phyloP scores from a whole-genome alignment of 2,329 filamentous ascomycete genomes.

The Neopestalotiopsis sp. region DNA sequence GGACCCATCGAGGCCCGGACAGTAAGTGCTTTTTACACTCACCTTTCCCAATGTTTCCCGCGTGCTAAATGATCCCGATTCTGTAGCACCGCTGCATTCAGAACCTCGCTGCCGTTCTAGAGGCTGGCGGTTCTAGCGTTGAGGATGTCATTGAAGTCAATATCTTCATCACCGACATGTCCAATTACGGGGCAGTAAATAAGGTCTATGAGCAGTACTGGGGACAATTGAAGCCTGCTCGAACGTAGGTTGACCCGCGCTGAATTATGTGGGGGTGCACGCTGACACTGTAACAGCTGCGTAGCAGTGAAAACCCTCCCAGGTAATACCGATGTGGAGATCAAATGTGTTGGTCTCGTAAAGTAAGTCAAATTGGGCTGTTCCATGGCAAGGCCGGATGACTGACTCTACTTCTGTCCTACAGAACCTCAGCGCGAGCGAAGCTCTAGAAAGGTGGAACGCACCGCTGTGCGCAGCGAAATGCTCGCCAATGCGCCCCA shows the following conservation, averaged over 20 bases:
- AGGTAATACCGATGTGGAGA: neutral
- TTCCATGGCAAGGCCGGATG: neutral
- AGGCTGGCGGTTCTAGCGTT: constrained; percentile 79
- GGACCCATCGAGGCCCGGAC: constrained; percentile 72
- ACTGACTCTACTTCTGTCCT: neutral
- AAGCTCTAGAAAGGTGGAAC: neutral
- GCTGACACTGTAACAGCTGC: neutral
- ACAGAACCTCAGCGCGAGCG: neutral
- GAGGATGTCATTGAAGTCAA: constrained; percentile 87
- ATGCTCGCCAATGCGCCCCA: neutral
- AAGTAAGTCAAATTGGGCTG: neutral
- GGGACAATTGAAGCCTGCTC: neutral
- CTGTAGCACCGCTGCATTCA: constrained; percentile 55
- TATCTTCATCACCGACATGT: constrained; percentile 92
- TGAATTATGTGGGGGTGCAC: neutral
- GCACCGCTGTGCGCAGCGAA: neutral
- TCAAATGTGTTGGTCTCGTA: neutral
- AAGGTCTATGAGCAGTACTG: constrained; percentile 42
- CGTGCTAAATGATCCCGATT: neutral
- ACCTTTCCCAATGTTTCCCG: neutral
- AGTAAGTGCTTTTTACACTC: constrained; percentile 30
- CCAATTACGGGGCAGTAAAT: constrained; percentile 86
- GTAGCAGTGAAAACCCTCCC: neutral
- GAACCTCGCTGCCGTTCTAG: constrained; percentile 84
- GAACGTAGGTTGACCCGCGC: neutral